Percentiles rank a stretch among this genome's conserved stretches.
Conservation (phyloP, 345 rosid species). For the Triadica sebifera region DNA sequence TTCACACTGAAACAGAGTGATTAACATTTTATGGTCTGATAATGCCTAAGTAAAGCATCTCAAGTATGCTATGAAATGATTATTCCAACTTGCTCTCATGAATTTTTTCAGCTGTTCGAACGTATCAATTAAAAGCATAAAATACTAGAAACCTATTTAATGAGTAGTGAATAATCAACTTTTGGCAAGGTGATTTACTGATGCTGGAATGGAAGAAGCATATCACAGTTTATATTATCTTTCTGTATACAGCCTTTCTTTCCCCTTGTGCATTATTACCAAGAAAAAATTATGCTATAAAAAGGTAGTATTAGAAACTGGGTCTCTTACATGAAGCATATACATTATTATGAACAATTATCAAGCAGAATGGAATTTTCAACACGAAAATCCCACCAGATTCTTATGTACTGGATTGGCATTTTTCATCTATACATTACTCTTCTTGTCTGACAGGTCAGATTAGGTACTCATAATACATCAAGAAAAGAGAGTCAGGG, state of each 20-base stretch:
- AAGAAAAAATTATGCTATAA: background rate
- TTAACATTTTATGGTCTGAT: background rate
- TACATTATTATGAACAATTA: constrained; percentile 20
- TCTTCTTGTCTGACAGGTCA: constrained; percentile 11
- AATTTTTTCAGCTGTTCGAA: no score
- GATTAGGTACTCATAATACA: constrained; percentile 32
- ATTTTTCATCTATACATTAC: constrained; percentile 9
- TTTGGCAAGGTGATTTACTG: background rate
- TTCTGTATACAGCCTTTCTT: background rate
- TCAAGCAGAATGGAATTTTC: constrained; percentile 9
- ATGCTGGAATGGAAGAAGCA: background rate
- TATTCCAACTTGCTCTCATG: background rate
- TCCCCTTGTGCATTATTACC: background rate
- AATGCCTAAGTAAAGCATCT: background rate
- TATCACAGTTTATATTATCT: background rate
- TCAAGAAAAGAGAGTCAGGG: constrained; percentile 30
- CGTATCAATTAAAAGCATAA: background rate
- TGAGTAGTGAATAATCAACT: background rate
- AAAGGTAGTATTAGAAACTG: background rate
- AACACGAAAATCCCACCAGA: constrained; percentile 18
- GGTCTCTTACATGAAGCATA: background rate
- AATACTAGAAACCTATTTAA: background rate
- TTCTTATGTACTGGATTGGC: constrained; percentile 14
- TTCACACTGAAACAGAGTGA: background rate
- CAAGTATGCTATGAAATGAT: background rate